phyloP scores from a whole-genome alignment of 2,329 filamentous ascomycete genomes.

The Aspergillus chevalieri region DNA sequence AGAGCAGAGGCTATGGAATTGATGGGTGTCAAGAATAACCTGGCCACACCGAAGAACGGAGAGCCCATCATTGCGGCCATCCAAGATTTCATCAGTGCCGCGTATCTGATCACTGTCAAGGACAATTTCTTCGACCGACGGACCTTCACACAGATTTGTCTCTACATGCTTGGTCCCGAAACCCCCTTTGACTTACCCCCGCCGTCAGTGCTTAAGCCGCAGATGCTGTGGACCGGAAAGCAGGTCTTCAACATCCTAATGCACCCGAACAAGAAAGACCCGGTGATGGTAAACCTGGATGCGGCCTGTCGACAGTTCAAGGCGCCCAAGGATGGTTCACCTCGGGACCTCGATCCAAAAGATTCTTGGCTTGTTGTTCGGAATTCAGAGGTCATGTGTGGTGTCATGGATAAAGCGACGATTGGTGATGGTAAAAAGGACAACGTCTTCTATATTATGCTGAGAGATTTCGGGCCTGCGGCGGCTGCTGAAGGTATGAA shows the following conservation, averaged over 20 bases:
- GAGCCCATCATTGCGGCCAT: constrained; percentile 98
- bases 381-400: constrained; percentile 97
- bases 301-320: constrained; percentile 77
- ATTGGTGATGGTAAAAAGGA: constrained; percentile 98
- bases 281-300: constrained; percentile 83
- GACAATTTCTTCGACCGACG: constrained; percentile 87
- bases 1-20: constrained; percentile 89
- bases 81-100: constrained; percentile 96
- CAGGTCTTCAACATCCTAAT: constrained; percentile 90
- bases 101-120: constrained; percentile 85
- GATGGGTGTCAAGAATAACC: constrained; percentile 96
- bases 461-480: constrained; percentile 88
- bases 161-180: constrained; percentile 84
- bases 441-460: constrained; percentile 92
- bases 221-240: constrained; percentile 91
- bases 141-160: constrained; percentile 81
- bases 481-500: constrained; percentile 91
- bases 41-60: constrained; percentile 93
- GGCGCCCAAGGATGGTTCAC: constrained; percentile 31
- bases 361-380: constrained; percentile 89
- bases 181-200: constrained; percentile 77
- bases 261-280: constrained; percentile 77
- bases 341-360: constrained; percentile 66
- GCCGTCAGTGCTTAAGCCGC: constrained; percentile 77
- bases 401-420: constrained; percentile 94